phyloP scores from a whole-genome alignment of 164 flowering plant genomes.

The Euptelea pleiosperma region DNA sequence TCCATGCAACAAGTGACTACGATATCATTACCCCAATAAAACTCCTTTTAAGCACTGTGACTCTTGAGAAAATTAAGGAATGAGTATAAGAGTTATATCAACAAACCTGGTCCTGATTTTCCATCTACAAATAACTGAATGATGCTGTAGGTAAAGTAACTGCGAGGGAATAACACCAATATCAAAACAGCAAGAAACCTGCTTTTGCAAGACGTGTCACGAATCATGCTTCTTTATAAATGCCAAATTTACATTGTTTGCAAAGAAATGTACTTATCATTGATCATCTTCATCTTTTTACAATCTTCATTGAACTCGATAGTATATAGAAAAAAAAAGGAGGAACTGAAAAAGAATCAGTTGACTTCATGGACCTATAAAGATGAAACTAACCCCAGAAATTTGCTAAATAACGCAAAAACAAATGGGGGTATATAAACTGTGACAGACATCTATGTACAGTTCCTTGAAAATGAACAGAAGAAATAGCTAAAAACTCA shows the following conservation, averaged over 20 bases:
- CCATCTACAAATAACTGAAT: too few relatives aligned
- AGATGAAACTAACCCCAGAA: conserved; percentile 23
- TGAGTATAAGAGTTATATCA: too few relatives aligned
- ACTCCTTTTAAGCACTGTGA: too few relatives aligned
- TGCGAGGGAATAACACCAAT: too few relatives aligned
- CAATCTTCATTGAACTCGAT: conserved; percentile 1
- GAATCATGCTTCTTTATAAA: background rate
- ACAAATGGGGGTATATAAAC: conserved; percentile 17
- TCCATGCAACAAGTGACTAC: too few relatives aligned
- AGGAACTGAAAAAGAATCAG: background rate
- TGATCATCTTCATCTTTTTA: conserved; percentile 2
- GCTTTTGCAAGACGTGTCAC: background rate
- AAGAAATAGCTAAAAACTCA: background rate
- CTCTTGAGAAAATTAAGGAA: too few relatives aligned
- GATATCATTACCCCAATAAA: too few relatives aligned
- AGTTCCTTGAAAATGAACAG: background rate
- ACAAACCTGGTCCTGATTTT: too few relatives aligned
- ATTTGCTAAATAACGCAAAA: conserved; percentile 36
- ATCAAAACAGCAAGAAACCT: background rate
- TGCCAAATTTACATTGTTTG: background rate
- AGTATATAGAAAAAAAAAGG: background rate
- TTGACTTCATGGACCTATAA: conserved; percentile 15
- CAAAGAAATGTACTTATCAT: background rate
- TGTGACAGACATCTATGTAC: conserved; percentile 13
- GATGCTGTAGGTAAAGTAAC: too few relatives aligned